Evolutionary conservation across 495 filamentous ascomycete genomes (phyloP).

Genomic region (Collariella sp.): DNA sequence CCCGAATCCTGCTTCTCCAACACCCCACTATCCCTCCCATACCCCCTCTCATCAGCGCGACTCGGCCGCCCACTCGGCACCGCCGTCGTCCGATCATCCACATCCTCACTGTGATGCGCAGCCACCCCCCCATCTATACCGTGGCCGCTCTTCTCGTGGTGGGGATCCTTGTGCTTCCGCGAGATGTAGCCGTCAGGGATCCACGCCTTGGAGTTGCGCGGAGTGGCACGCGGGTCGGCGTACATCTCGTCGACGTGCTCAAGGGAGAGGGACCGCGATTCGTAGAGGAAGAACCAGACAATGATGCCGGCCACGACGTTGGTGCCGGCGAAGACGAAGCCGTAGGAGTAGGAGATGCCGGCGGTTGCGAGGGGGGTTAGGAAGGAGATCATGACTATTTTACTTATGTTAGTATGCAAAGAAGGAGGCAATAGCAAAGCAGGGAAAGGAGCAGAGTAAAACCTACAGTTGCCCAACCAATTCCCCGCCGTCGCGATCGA

Average conservation of each 20-base stretch:
- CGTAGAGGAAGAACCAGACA: slow-evolving; percentile 73
- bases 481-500: slow-evolving; percentile 66
- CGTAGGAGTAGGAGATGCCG: slow-evolving; percentile 65
- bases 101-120: neutral
- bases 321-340: slow-evolving; percentile 71
- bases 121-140: neutral
- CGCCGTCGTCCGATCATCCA: slow-evolving; percentile 12
- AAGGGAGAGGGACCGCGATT: slow-evolving; percentile 57
- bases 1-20: slow-evolving; percentile 7
- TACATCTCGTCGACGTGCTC: slow-evolving; percentile 77
- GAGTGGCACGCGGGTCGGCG: slow-evolving; percentile 47
- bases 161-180: slow-evolving; percentile 21
- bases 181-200: slow-evolving; percentile 38
- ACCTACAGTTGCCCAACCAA: slow-evolving; percentile 66
- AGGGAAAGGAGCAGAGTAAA: neutral
- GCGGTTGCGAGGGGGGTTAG: slow-evolving; percentile 69
- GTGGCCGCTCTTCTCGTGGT: neutral
- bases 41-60: too few relatives aligned
- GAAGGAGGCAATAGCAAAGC: neutral
- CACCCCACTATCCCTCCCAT: neutral
- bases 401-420: neutral
- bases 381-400: slow-evolving; percentile 63
- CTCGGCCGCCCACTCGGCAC: slow-evolving; percentile 15
- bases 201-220: slow-evolving; percentile 59
- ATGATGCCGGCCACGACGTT: slow-evolving; percentile 54